phyloP scores from a whole-genome alignment of 495 filamentous ascomycete species.

The Hypoxylon fragiforme region DNA sequence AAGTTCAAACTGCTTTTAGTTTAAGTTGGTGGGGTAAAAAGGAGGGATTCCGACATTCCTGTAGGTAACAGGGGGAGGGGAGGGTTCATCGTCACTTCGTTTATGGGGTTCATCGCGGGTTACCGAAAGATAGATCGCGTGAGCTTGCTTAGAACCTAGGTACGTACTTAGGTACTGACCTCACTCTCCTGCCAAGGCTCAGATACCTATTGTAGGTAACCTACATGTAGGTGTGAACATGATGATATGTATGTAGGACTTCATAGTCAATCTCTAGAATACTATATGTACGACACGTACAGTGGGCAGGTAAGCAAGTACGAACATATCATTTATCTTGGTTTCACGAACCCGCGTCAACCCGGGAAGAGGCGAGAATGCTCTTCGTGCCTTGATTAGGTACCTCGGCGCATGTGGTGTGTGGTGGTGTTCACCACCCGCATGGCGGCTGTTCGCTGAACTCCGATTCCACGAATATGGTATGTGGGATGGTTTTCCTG shows the following conservation, averaged over 20 bases:
- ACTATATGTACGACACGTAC: no score
- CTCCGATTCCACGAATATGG: slow-evolving; percentile 21
- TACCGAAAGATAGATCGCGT: neutral
- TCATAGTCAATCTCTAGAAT: no score
- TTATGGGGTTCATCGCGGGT: neutral
- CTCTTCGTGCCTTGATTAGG: no score
- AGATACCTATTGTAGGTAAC: neutral
- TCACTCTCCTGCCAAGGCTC: neutral
- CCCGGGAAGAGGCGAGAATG: slow-evolving; percentile 3
- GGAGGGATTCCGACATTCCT: neutral
- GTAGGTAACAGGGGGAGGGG: neutral
- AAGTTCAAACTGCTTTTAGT: no score
- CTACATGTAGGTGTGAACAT: no score
- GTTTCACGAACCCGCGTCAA: slow-evolving; percentile 8
- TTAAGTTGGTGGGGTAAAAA: no score
- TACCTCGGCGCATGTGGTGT: no score
- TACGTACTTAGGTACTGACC: neutral
- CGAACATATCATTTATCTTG: no score
- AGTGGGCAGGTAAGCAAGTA: no score
- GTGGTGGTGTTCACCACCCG: no score
- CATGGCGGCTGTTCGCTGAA: slow-evolving; percentile 21
- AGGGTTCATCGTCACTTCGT: neutral
- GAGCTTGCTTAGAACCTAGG: neutral
- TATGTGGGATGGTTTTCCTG: slow-evolving; percentile 14
- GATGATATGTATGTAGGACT: no score